Evolutionary conservation across 2,329 filamentous ascomycete genomes (phyloP), one percentile per base, ranked within the genome.

Genomic region (Xylaria sp.): DNA sequence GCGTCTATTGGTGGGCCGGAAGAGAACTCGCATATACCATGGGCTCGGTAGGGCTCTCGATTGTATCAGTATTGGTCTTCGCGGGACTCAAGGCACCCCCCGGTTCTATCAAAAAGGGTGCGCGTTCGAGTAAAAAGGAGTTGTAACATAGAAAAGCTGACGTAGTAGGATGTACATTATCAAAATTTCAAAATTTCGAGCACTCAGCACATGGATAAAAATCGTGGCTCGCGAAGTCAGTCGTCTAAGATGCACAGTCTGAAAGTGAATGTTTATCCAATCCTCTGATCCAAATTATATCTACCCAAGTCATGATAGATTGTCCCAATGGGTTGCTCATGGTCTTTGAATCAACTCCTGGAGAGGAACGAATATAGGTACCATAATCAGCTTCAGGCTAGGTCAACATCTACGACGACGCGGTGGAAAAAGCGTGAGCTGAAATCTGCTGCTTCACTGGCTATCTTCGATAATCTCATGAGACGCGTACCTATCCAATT

Each of bases 1-100:
- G 92, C 51, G 82, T 99, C 59, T 99, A 99, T 79, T 99, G 95
- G 95, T 99, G 95, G 95, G 94, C 92, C 6, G 95, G 95, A 0
- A 83, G 95, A 49, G 90, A 96, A 73, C 84, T 88, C 11, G 95
- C 95, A 2, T 99, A 98, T 76, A 83, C 82, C 1, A 83, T 92
- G 70, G 95, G 95, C 3, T 91, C 92, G 0, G 82, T 86, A 12
- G 93, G 92, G 4, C 96, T 98, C 81, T 77, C 91, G 4, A 86
- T 82, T 1, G 94, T 98, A 11, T 84, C 85, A 46, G 83, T 82
- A 11, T 78, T 92, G 23, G 92, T 90, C 0, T 90, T 96, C 74
- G 83, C 85, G 19, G 86, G 85, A 0, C 77, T 97, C 66, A 92
- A 89, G 78, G 83, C 88, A 19, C 91, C 91, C 3, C 74, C 77